A percentile compares a stretch with the other conserved stretches of the same genome.
These are phyloP conservation scores for Phanerochaete carnosa DNA, from an alignment of 768 basidiomycete genomes.

Conservation along the genomic window DNA sequence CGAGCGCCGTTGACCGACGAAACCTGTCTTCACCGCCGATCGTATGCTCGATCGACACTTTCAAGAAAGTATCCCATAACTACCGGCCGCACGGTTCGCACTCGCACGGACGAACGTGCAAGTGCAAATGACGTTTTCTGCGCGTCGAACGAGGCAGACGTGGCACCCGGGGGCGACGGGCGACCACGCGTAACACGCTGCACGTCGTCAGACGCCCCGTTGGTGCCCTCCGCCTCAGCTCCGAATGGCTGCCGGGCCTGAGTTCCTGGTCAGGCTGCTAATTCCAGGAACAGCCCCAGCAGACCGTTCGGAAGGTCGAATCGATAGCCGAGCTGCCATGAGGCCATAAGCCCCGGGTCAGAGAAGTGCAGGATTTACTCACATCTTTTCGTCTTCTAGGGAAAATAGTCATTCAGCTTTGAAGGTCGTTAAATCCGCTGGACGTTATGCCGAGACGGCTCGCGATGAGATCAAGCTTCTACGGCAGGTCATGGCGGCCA, in stretches of 20 bases:
- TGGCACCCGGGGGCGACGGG: background rate
- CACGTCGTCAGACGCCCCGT: background rate
- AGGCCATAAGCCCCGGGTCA: background rate
- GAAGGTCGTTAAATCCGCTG: constrained; percentile 94
- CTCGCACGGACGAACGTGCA: background rate
- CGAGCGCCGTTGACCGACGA: background rate
- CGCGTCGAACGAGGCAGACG: background rate
- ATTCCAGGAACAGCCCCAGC: background rate
- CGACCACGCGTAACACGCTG: background rate
- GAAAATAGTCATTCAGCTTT: constrained; percentile 79
- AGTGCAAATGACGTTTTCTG: background rate
- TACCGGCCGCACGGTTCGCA: background rate
- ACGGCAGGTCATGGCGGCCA: constrained; percentile 66
- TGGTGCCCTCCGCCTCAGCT: background rate
- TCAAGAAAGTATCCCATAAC: background rate
- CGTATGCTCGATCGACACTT: background rate
- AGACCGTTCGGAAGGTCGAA: background rate
- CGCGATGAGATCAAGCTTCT: constrained; percentile 94
- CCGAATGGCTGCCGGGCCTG: background rate
- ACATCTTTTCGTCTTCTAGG: constrained; percentile 35
- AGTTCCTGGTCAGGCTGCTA: background rate
- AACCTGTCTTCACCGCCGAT: background rate
- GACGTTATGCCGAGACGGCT: constrained; percentile 94
- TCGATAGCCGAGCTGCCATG: background rate
- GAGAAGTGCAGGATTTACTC: constrained; percentile 11